Evolutionary conservation across 2,329 filamentous ascomycete genomes (phyloP), one percentile per base, ranked within the genome.

Genomic region (Diatrype stigma): DNA sequence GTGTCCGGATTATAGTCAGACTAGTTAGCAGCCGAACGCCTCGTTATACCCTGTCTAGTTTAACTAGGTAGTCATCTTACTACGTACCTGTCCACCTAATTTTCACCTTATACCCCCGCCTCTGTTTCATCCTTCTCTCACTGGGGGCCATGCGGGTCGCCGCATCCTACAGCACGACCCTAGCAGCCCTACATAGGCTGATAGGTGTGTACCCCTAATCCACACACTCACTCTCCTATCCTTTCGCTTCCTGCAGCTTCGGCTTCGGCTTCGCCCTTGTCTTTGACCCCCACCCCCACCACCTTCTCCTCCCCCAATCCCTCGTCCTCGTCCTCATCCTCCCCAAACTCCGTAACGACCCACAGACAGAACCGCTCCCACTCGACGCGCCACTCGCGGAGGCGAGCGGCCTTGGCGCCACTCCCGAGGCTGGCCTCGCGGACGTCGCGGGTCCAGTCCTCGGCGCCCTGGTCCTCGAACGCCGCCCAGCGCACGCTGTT

Each of bases 351-450:
- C 35, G 84, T 77, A 10, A 96, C 87, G 42, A 97, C 78, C 91
- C 91, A 96, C 49, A 90, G 78, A 64, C 92, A 97, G 66, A 94
- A 97, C 63, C 82, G 79, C 74, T 97, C 93, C 84, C 92, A 97
- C 59, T 89, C 82, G 34, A 82, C 72, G 46, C 82, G 80, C 90
- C 92, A 96, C 67, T 92, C 79, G 66, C 84, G 83, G 68, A 97
- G 70, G 55, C 86, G 78, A 66, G 84, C 66, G 0, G 89, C 89
- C 66, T 94, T 87, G 48, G 87, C 60, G 0, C 89, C 84, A 45
- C 75, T 74, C 2, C 90, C 92, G 54, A 87, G 73, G 42, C 85
- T 85, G 1, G 90, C 92, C 56, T 87, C 83, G 52, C 82, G 85
- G 56, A 96, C 79, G 50, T 84, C 88, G 49, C 81, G 77, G 21